Conservation (phyloP, 73 alveolate species). For the Symbiodinium pilosum region DNA sequence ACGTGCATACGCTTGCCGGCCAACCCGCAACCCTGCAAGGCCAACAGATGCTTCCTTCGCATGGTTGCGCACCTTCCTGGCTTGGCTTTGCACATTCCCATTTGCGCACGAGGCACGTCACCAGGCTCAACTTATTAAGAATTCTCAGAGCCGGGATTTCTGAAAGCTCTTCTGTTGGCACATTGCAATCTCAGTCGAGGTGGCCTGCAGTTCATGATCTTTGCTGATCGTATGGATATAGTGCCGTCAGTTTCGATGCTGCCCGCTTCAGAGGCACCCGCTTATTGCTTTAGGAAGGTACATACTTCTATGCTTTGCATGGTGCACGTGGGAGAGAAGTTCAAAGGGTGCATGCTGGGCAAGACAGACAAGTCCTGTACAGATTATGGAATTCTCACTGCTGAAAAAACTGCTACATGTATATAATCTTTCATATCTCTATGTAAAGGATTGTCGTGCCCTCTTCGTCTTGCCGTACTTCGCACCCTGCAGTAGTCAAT, state of each 20-base stretch:
- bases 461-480: background rate
- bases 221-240: constrained; percentile 55
- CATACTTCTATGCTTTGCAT: too few species aligned
- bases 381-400: too few species aligned
- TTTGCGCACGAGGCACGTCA: constrained; percentile 74
- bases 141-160: background rate
- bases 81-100: constrained; percentile 41
- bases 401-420: too few species aligned
- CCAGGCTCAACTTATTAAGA: background rate
- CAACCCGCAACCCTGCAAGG: background rate
- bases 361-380: too few species aligned
- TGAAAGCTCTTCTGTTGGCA: background rate
- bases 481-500: too few species aligned
- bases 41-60: constrained; percentile 13
- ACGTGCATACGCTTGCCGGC: too few species aligned
- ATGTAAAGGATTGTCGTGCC: too few species aligned
- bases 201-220: constrained; percentile 61
- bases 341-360: too few species aligned
- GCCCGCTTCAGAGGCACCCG: constrained; percentile 52
- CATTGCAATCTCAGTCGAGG: too few species aligned
- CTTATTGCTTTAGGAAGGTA: too few species aligned
- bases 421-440: too few species aligned
- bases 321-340: too few species aligned
- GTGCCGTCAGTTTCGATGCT: constrained; percentile 75
- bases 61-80: constrained; percentile 23